Evolutionary conservation across 495 filamentous ascomycete genomes (phyloP), one percentile per base, ranked within the genome.

Genomic region (Aspergillus coremiiformis): DNA sequence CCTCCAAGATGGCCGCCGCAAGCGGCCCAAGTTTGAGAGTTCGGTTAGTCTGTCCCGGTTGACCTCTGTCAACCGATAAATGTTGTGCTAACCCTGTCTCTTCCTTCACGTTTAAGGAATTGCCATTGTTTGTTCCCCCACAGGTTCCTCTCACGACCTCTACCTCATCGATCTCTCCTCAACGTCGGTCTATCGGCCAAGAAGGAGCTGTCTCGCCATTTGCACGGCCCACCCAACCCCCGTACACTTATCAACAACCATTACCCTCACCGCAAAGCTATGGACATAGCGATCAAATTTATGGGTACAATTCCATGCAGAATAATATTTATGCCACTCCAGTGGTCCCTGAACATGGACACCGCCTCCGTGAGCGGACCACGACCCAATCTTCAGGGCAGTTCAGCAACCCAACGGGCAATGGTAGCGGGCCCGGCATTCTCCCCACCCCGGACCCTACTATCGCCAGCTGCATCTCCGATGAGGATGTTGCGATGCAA

Each of bases 401-500:
- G 5, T 72, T 68, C 39, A 63, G 59, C 56, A 68, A 70, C 47
- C 64, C 68, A 45, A 64, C 69, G 51, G 62, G 67, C 56, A 75
- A 66, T 47, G 63, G 53, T 41, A 70, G 66, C 53, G 74, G 62
- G 39, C 64, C 74, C 50, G 83, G 80, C n/a, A 78, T 89, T 56
- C 73, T 95, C 51, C 90, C 90, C 7, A 97, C 94, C 3, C 94
- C 93, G 4, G 92, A 96, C 54, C 90, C 91, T 10, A 97, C 94
- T 12, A 85, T 95, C 53, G 86, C 87, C 30, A 96, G 90, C 71
- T 92, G 85, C 59, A 90, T 96, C 63, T 97, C 92, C 3, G 93
- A 98, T 65, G 93, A 98, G 65, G 94, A 98, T 69, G 93, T 96
- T 59, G 93, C 93, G 44, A 82, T 95, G 63, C 91, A 96, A 66